Base-by-base conservation (phyloP, 140 eudicot genomes). In the Cichorium intybus region DNA sequence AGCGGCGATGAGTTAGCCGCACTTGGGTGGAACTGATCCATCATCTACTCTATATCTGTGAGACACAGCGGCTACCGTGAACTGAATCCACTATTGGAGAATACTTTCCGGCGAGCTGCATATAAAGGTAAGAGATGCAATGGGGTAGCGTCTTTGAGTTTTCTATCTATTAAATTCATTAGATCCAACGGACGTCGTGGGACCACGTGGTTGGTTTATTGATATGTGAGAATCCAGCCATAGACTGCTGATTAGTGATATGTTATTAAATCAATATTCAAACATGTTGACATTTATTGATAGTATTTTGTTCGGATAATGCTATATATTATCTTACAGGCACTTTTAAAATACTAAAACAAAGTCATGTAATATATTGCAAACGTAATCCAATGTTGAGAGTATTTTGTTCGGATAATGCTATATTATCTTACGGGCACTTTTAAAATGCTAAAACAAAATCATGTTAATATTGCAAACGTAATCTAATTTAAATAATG, bases 1-100 rank as follows among this genome's bases (percentile, higher is more conserved):
- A 86, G 68, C 1, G 90, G 94, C 15, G 68, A 23, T 5, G 94
- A 79, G 27, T 90, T 90, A 11, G 95, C 69, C 10, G 82, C 41
- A 10, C 9, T 68, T 61, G 83, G 82, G 2, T 58, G 62, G 52
- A 81, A 77, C 24, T 72, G 72, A 3, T 85, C 82, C 93, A 85
- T 81, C 7, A 1, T 43, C 18, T 15, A 14, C 7, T 1, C 49
- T 43, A 43, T 43, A 43, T 43, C 49, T 43, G 18, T 14, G 18
- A 14, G 15, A 43, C 18, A 43, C 49, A 14, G 7, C 3, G 18
- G 20, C 49, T 15, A 43, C 18, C 4, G 20, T 43, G 3, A 39
- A 39, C 24, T 29, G 62, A 10, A 22, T 64, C 21, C 20, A 3
- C n/a, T 21, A 35, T 21, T 5, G 35, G 24, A 53, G 8, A 27